phyloP scores from a whole-genome alignment of 2,329 filamentous ascomycete genomes.

The Neonectria neomacrospora region DNA sequence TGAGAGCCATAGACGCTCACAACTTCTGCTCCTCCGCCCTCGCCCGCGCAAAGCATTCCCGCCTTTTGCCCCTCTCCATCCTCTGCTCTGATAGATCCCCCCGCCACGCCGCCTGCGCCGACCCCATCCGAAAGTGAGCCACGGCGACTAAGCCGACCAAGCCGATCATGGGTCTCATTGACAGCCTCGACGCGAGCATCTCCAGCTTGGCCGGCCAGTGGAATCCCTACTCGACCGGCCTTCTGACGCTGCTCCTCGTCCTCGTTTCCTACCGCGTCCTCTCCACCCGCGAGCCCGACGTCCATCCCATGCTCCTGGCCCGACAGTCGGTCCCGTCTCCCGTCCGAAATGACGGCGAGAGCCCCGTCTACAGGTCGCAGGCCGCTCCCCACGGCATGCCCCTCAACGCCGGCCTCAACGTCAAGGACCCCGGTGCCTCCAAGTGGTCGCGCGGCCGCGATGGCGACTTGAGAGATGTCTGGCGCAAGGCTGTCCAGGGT shows the following conservation, averaged over 20 bases:
- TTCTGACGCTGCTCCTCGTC: conserved; percentile 73
- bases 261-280: conserved; percentile 78
- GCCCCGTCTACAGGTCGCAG: conserved; percentile 84
- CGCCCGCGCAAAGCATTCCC: neutral
- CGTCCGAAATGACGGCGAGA: conserved; percentile 86
- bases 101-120: neutral
- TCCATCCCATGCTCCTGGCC: conserved; percentile 89
- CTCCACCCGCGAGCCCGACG: conserved; percentile 83
- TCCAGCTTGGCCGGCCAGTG: conserved; percentile 79
- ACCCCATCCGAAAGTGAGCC: conserved; percentile 4
- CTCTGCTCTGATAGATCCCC: neutral
- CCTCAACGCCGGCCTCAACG: conserved; percentile 79
- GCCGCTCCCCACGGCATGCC: conserved; percentile 87
- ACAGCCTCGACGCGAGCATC: conserved; percentile 77
- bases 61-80: neutral
- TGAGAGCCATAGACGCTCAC: conserved; percentile 9
- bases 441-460: conserved; percentile 87
- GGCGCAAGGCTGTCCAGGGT: conserved; percentile 76
- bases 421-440: conserved; percentile 81
- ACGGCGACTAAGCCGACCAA: conserved; percentile 21
- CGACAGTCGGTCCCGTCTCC: conserved; percentile 83
- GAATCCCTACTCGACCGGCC: conserved; percentile 79
- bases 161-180: conserved; percentile 56
- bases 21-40: neutral
- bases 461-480: conserved; percentile 91